Conservation (phyloP, 306 rosid genomes). For the Rosa lucieae region DNA sequence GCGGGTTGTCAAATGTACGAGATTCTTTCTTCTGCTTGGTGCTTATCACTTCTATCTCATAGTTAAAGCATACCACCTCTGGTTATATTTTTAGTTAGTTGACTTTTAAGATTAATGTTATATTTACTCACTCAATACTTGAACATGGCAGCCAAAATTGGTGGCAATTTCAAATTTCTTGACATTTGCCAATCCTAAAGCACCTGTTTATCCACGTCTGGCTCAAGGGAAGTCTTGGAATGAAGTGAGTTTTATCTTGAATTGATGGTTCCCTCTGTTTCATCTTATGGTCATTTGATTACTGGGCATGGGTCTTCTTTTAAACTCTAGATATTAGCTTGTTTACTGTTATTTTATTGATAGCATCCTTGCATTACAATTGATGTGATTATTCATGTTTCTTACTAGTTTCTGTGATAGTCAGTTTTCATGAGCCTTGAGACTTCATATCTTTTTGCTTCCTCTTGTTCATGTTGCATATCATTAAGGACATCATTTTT, state of each 20-base stretch:
- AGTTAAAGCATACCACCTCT: not conserved
- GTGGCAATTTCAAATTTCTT: constrained; percentile 71
- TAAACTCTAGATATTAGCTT: not conserved
- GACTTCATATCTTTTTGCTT: not conserved
- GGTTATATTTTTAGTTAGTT: not conserved
- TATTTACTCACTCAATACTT: not conserved
- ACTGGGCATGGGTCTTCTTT: not conserved
- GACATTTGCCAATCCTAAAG: constrained; percentile 77
- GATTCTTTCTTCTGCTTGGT: constrained; percentile 1
- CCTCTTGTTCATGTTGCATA: not conserved
- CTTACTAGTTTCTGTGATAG: not conserved
- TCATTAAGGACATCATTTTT: not conserved
- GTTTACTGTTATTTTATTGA: not conserved
- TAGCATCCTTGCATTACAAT: not conserved
- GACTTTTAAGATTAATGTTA: not conserved
- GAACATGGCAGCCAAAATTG: constrained; percentile 58
- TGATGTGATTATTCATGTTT: not conserved
- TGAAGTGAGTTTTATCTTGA: constrained; percentile 42
- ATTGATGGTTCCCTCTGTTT: not conserved
- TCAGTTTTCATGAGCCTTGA: not conserved
- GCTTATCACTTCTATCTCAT: not conserved
- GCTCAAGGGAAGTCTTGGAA: constrained; percentile 94
- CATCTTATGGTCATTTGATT: not conserved
- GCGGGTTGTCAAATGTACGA: constrained; percentile 64
- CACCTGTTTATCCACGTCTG: constrained; percentile 83